A percentile compares a stretch with the other conserved stretches of the same genome.
Conservation (phyloP, 371 early-diverging fungal species). For the Haplosporangium sp. region DNA sequence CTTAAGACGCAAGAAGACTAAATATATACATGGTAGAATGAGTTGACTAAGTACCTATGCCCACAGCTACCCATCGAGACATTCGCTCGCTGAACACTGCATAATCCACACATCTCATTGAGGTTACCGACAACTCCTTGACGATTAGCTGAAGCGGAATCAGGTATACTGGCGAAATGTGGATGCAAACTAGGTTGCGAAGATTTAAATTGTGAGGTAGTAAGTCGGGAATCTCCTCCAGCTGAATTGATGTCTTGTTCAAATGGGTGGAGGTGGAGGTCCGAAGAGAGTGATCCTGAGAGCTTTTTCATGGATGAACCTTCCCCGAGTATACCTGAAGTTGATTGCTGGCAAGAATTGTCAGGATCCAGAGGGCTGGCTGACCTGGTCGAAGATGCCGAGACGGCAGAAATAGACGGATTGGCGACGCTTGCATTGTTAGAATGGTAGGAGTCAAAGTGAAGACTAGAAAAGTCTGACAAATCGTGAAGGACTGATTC, state of each 20-base stretch:
- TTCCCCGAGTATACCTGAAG: neutral
- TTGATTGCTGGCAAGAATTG: neutral
- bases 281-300: neutral
- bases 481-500: constrained; percentile 30
- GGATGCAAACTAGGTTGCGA: constrained; percentile 8
- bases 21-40: neutral
- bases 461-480: neutral
- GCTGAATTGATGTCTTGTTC: neutral
- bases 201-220: neutral
- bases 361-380: neutral
- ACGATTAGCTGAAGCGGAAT: neutral
- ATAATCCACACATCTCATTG: constrained; percentile 30
- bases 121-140: neutral
- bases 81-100: constrained; percentile 29
- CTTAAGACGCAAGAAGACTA: neutral
- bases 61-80: constrained; percentile 33
- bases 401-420: neutral
- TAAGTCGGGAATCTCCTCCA: neutral
- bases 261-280: constrained; percentile 5
- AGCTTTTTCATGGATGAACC: neutral
- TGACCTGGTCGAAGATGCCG: neutral
- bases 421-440: neutral
- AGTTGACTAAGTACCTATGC: constrained; percentile 28
- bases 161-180: neutral
- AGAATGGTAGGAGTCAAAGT: constrained; percentile 1